Evolutionary conservation across 352 stramenopile genomes (phyloP), one percentile per base, ranked within the genome.

Genomic region (Phytophthora fragariae): DNA sequence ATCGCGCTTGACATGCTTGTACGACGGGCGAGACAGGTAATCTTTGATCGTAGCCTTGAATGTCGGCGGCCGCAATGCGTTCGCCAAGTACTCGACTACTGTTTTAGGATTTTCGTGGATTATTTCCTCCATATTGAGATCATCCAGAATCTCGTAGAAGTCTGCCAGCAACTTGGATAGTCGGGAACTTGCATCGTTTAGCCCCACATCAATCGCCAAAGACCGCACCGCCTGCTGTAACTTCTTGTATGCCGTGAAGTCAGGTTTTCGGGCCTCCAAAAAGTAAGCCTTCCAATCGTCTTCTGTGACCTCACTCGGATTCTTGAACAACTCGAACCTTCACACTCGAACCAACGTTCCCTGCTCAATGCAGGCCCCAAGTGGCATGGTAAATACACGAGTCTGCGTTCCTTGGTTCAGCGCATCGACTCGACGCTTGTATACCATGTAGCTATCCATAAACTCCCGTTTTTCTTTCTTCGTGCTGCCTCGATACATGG

Each of bases 271-370:
- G 2, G 64, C 47, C 9, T 63, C 37, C 5, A 71, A 35, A 50
- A 56, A 65, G 29, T 71, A 65, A 5, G 24, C 4, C n/a, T 56
- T 64, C 35, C 46, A 65, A 14, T 65, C 64, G 6, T 59, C 64
- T 44, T 71, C 47, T n/a, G 50, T 57, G 4, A 63, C 41, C 17
- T 54, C 57, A 17, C 29, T 29, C 19, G 46, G 19, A 7, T 54
- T 31, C 57, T 63, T 63, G 41, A 63, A 63, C 19, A 63, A 17
- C 57, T 63, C 57, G 9, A 27, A 27, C 24, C 24, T 27, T 1
- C 24, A 27, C 24, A 27, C 24, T 27, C 24, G 24, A 27, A 27
- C 24, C 24, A 27, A 27, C 24, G 24, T 27, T 27, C 24, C 24
- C 24, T 27, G 24, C 24, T 27, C 24, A 27, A 27, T 27, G 24